Base-by-base conservation (phyloP, 306 rosid species). In the Acacia acuminata region DNA sequence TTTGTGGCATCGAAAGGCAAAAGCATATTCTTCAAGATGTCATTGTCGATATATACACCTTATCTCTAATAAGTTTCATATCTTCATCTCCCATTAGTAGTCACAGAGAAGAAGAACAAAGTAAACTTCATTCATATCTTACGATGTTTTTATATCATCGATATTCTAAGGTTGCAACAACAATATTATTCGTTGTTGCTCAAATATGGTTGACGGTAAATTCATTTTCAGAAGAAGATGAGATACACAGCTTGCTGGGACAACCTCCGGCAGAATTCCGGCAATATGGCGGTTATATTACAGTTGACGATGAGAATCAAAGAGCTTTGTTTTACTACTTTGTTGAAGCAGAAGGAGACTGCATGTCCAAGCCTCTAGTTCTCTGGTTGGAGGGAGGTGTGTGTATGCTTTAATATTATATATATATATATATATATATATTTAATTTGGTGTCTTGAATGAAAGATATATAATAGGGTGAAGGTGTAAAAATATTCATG, bases 211-310 rank as follows among this genome's bases (percentile, higher is more conserved):
- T 58, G 65, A 22, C 30, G 2, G 65, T 3, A 7, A 58, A 8
- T 61, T 61, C 67, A 12, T 27, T 53, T 79, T 38, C 58, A 42
- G 77, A 79, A 30, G 32, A 30, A 73, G 98, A 92, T 75, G 84
- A 81, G 77, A 83, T 94, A 60, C 60, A 44, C 25, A 70, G 44
- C 44, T 63, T 94, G 24, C 98, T 97, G 9, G 97, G 91, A 72
- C 98, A 94, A 58, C 98, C 97, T 53, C 85, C 44, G 20, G 97
- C 92, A 0, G 82, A 79, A 40, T 94, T 94, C 80, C 85, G 84
- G 60, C 98, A 94, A 73, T 94, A 91, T 76, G 88, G 88, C 38
- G 98, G 98, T 38, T 94, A 94, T 76, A 87, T 94, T 78, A 82
- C 89, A 48, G 92, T 94, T 64, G 93, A 92, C 72, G 90, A 81